Conservation (phyloP, 2,329 filamentous ascomycete genomes). For the Falciphora oryzae region DNA sequence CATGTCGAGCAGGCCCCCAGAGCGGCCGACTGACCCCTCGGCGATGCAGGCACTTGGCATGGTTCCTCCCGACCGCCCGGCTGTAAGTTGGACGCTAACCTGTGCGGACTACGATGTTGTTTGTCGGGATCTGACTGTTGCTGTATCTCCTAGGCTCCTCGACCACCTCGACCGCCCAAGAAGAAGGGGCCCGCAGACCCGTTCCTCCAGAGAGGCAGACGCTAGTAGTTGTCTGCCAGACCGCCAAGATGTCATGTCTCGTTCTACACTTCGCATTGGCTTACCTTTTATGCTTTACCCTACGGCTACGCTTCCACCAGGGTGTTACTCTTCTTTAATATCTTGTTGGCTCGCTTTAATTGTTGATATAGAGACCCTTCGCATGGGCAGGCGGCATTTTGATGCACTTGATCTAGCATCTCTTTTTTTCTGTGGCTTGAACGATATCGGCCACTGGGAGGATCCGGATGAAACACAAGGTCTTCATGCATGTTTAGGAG, state of each 20-base stretch:
- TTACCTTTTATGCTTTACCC: not conserved
- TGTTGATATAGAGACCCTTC: not conserved
- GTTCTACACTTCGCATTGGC: not conserved
- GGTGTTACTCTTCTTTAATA: not conserved
- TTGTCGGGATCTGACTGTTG: too few relatives aligned
- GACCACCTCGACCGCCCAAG: conserved; percentile 17
- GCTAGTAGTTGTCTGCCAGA: not conserved
- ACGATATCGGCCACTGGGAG: not conserved
- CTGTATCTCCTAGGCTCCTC: conserved; percentile 6
- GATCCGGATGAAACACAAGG: not conserved
- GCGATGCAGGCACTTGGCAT: conserved; percentile 48
- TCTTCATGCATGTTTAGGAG: not conserved
- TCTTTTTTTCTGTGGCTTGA: not conserved
- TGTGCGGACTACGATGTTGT: too few relatives aligned
- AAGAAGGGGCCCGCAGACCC: conserved; percentile 38
- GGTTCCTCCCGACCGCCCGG: conserved; percentile 37
- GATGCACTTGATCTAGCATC: not conserved
- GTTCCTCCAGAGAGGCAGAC: conserved; percentile 34
- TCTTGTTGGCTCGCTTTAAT: not conserved
- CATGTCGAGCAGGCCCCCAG: conserved; percentile 16
- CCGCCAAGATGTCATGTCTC: not conserved
- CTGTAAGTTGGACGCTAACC: conserved; percentile 17
- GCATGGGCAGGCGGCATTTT: not conserved
- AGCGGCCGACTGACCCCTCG: conserved; percentile 37
- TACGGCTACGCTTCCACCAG: not conserved